Evolutionary conservation across 2,329 filamentous ascomycete genomes (phyloP).

Genomic region (Curvularia eragrostidis): DNA sequence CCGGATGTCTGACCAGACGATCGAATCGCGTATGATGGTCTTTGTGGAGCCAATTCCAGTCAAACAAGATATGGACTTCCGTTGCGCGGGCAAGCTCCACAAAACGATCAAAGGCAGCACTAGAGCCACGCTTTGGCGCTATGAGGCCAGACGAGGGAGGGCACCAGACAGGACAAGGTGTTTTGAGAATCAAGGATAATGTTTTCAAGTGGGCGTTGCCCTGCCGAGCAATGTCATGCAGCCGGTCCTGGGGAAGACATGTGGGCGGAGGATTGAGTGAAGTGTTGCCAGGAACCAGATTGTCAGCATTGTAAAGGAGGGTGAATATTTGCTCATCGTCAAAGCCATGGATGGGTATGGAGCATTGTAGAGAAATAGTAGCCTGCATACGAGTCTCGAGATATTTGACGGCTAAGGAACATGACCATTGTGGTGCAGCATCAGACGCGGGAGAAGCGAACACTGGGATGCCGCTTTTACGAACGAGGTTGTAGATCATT

Average conservation of each 20-base stretch:
- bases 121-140: constrained; percentile 10
- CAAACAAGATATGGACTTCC: constrained; percentile 20
- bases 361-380: constrained; percentile 20
- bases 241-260: constrained; percentile 6
- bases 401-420: constrained; percentile 20
- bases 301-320: constrained; percentile 28
- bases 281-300: constrained; percentile 19
- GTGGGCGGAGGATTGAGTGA: constrained; percentile 9
- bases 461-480: constrained; percentile 20
- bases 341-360: constrained; percentile 14
- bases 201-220: constrained; percentile 21
- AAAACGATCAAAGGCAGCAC: constrained; percentile 14
- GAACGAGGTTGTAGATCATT: constrained; percentile 11
- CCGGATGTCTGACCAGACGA: constrained; percentile 14
- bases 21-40: constrained; percentile 15
- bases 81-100: constrained; percentile 22
- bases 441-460: constrained; percentile 16
- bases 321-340: constrained; percentile 21
- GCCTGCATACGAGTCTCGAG: constrained; percentile 17
- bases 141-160: constrained; percentile 1
- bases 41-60: constrained; percentile 27
- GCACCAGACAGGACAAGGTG: constrained; percentile 21
- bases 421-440: constrained; percentile 14
- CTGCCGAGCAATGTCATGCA: constrained; percentile 17
- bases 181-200: constrained; percentile 10